Conservation (phyloP, 2,329 filamentous ascomycete genomes). For the Neospermospora avenae region DNA sequence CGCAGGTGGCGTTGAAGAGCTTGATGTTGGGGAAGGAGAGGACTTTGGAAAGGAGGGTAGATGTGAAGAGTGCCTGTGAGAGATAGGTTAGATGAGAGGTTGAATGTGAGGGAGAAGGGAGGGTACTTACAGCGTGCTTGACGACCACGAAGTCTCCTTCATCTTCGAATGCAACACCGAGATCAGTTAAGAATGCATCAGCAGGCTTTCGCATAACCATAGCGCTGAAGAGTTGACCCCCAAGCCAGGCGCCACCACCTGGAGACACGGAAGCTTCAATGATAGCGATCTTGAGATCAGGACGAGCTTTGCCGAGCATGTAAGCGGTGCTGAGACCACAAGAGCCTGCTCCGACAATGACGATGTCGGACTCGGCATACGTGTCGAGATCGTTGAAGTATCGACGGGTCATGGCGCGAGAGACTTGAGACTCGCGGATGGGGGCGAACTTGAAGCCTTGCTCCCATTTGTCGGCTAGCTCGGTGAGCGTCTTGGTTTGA, state of each 20-base stretch:
- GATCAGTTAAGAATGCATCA: slow-evolving; percentile 75
- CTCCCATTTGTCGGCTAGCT: slow-evolving; percentile 76
- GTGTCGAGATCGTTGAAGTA: slow-evolving; percentile 88
- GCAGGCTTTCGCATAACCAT: slow-evolving; percentile 96
- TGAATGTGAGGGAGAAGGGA: not conserved
- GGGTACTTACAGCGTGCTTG: slow-evolving; percentile 66
- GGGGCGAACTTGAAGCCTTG: slow-evolving; percentile 70
- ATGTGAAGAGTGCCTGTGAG: slow-evolving; percentile 72
- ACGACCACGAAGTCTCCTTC: slow-evolving; percentile 88
- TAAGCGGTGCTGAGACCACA: slow-evolving; percentile 86
- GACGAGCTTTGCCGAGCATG: slow-evolving; percentile 76
- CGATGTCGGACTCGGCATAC: slow-evolving; percentile 89
- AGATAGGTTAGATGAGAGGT: not conserved
- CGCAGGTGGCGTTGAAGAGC: slow-evolving; percentile 91
- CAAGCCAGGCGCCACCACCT: slow-evolving; percentile 87
- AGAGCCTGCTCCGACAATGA: slow-evolving; percentile 87
- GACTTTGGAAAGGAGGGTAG: slow-evolving; percentile 79
- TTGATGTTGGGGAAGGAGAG: slow-evolving; percentile 86
- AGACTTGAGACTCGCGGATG: slow-evolving; percentile 90
- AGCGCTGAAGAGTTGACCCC: slow-evolving; percentile 89
- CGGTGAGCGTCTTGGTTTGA: slow-evolving; percentile 46
- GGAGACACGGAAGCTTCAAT: slow-evolving; percentile 85
- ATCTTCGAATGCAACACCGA: slow-evolving; percentile 83
- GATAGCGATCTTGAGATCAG: slow-evolving; percentile 88
- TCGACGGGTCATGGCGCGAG: slow-evolving; percentile 86